phyloP scores from a whole-genome alignment of 2,329 filamentous ascomycete genomes.

The Fusarium mexicanum region DNA sequence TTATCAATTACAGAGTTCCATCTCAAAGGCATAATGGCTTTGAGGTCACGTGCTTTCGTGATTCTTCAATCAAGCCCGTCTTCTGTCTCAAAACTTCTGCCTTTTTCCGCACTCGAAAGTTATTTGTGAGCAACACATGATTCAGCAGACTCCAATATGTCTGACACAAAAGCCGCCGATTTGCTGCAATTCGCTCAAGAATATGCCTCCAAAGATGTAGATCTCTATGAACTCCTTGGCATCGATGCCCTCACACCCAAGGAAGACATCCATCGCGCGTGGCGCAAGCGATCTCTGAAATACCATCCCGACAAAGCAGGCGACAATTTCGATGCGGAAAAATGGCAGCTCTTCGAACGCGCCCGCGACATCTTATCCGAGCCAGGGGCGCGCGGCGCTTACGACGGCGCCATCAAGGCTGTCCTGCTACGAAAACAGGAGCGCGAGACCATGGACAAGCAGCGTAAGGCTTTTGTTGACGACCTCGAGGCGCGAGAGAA shows the following conservation, averaged over 20 bases:
- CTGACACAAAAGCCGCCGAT: constrained; percentile 55
- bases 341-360: constrained; percentile 86
- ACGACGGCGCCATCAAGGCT: constrained; percentile 80
- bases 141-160: constrained; percentile 39
- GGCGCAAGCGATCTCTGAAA: constrained; percentile 85
- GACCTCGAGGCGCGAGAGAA: constrained; percentile 84
- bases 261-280: constrained; percentile 83
- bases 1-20: not conserved
- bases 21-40: not conserved
- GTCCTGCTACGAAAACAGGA: constrained; percentile 75
- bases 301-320: constrained; percentile 94
- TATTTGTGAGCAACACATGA: not conserved
- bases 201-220: constrained; percentile 69
- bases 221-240: constrained; percentile 82
- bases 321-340: constrained; percentile 76
- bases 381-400: constrained; percentile 74
- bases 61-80: constrained; percentile 12
- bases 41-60: constrained; percentile 30
- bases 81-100: not conserved
- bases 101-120: not conserved
- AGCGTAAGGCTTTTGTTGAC: constrained; percentile 81
- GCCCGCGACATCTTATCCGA: constrained; percentile 87
- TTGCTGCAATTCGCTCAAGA: constrained; percentile 64
- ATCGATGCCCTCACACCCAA: constrained; percentile 72
- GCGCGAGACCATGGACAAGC: constrained; percentile 76